Conservation (phyloP, 2,329 filamentous ascomycete genomes). For the Aspergillus pseudotamarii region DNA sequence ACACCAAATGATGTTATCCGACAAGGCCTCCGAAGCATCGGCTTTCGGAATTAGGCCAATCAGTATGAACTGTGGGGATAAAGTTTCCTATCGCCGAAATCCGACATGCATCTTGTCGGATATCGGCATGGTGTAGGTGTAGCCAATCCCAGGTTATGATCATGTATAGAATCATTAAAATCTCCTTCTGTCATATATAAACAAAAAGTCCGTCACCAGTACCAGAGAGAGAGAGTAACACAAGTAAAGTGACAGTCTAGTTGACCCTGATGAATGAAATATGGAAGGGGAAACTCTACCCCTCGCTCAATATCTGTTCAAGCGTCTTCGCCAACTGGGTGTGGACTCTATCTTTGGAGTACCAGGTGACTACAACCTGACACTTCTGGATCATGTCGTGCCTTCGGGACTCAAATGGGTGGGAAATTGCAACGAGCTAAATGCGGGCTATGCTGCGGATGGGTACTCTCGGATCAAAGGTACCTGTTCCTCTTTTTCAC, state of each 20-base stretch:
- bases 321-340: not conserved
- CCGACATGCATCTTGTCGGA: not conserved
- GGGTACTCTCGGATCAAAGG: slow-evolving; percentile 34
- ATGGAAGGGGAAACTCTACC: not conserved
- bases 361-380: not conserved
- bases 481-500: not conserved
- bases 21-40: not conserved
- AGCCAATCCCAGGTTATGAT: not conserved
- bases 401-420: slow-evolving; percentile 54
- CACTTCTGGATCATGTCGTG: not conserved
- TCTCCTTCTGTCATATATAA: not conserved
- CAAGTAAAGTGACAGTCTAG: not conserved
- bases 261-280: not conserved
- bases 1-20: too few species aligned
- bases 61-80: not conserved
- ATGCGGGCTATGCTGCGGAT: slow-evolving; percentile 55
- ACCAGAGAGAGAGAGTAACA: not conserved
- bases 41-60: not conserved
- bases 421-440: slow-evolving; percentile 60
- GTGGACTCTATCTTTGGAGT: not conserved
- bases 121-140: not conserved
- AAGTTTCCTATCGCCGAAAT: not conserved
- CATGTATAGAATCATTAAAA: not conserved
- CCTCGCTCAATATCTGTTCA: not conserved
- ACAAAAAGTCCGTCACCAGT: not conserved